phyloP scores from a whole-genome alignment of 208 protist species.

The Crithidia fasciculata region DNA sequence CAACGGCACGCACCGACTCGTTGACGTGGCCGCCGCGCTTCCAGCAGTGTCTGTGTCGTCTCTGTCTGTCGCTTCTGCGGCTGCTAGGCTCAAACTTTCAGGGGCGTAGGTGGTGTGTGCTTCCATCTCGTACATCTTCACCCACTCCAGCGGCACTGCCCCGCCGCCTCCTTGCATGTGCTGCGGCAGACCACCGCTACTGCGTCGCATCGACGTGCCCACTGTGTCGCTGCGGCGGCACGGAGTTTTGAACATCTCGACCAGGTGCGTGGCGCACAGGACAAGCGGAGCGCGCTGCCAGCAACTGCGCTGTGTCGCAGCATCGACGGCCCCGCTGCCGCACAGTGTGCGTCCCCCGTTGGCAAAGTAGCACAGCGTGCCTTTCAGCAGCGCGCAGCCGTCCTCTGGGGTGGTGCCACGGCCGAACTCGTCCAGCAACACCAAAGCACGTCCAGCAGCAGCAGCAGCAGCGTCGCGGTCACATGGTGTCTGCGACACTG shows the following conservation, averaged over 20 bases:
- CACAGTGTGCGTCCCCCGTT: neutral
- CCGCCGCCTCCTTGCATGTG: neutral
- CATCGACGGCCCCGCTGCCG: neutral
- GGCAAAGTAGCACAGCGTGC: conserved; percentile 59
- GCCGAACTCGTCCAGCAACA: conserved; percentile 96
- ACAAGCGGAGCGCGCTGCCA: conserved; percentile 39
- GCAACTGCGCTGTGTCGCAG: conserved; percentile 2
- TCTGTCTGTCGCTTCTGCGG: neutral
- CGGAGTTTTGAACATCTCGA: conserved; percentile 44
- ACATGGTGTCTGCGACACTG: neutral
- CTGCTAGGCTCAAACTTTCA: neutral
- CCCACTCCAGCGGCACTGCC: conserved; percentile 50
- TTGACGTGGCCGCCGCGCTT: neutral
- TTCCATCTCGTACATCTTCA: conserved; percentile 55
- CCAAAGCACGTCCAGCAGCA: conserved; percentile 48
- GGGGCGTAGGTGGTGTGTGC: conserved; percentile 34
- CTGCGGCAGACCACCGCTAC: too few relatives aligned
- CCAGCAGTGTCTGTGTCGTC: neutral
- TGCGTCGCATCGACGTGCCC: neutral
- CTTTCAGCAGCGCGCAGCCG: conserved; percentile 81
- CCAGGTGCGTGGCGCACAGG: conserved; percentile 75
- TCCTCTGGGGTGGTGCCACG: conserved; percentile 91
- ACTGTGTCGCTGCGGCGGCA: neutral
- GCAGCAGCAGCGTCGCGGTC: conserved; percentile 4
- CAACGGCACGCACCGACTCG: conserved; percentile 1